phyloP scores from a whole-genome alignment of 1,139 yeast species.

The Candida tetrigidarum region DNA sequence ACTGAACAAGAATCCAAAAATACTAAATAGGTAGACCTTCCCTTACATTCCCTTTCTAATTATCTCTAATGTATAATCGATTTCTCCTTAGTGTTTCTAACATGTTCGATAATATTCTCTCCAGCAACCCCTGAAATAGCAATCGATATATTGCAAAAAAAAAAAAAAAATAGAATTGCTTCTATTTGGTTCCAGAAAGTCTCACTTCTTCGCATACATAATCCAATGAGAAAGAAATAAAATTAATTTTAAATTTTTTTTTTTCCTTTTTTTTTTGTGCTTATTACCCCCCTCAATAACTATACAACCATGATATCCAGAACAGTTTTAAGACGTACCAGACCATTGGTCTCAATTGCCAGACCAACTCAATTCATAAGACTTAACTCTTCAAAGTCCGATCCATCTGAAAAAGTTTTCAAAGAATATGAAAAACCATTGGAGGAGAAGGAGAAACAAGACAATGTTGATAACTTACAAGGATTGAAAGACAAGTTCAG shows the following conservation, averaged over 20 bases:
- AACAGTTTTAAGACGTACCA: neutral
- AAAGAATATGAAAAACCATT: slow-evolving; percentile 6
- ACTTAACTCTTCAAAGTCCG: slow-evolving; percentile 11
- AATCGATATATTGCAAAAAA: slow-evolving; percentile 4
- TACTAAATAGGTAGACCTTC: slow-evolving; percentile 3
- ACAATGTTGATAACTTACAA: neutral
- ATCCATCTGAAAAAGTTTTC: slow-evolving; percentile 6
- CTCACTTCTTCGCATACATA: neutral
- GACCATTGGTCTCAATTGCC: neutral
- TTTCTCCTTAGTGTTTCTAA: neutral
- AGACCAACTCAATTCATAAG: neutral
- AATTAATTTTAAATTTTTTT: too few species aligned
- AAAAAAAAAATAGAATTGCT: neutral
- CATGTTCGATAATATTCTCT: neutral
- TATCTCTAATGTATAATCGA: too few species aligned
- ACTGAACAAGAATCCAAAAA: slow-evolving; percentile 20
- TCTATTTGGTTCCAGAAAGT: neutral
- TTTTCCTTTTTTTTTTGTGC: neutral
- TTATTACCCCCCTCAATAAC: neutral
- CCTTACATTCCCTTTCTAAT: too few species aligned
- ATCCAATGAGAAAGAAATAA: neutral
- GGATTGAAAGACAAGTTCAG: neutral
- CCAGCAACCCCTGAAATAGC: neutral
- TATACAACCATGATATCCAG: slow-evolving; percentile 7
- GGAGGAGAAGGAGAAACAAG: slow-evolving; percentile 3